Percentiles rank a stretch among this genome's conserved stretches.
Conservation (phyloP, 2,329 filamentous ascomycete species). For the Juglanconis oblonga region DNA sequence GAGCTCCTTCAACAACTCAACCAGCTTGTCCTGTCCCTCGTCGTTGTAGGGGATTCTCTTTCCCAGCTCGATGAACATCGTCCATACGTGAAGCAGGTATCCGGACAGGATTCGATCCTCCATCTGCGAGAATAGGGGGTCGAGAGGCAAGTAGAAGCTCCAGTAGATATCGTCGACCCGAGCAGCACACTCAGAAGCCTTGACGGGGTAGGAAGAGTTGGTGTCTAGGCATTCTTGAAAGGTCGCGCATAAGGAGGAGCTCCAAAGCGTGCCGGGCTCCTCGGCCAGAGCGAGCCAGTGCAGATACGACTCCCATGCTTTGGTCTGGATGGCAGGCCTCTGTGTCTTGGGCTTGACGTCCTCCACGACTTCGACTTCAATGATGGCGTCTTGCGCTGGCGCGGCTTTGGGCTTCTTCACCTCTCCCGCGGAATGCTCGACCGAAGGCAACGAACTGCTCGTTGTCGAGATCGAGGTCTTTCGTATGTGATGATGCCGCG, state of each 20-base stretch:
- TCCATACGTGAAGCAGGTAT: constrained; percentile 17
- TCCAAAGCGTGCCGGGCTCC: constrained; percentile 16
- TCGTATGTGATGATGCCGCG: constrained; percentile 12
- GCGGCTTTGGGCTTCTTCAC: background rate
- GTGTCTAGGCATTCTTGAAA: constrained; percentile 12
- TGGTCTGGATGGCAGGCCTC: constrained; percentile 2
- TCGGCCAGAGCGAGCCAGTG: constrained; percentile 17
- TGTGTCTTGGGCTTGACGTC: background rate
- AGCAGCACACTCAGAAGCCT: constrained; percentile 10
- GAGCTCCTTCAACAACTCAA: constrained; percentile 14
- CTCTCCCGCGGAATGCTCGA: background rate
- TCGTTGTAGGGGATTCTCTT: constrained; percentile 16
- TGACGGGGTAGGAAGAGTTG: background rate
- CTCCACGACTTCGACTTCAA: constrained; percentile 1
- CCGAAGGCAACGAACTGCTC: background rate
- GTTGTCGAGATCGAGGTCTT: constrained; percentile 14
- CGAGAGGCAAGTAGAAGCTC: constrained; percentile 18
- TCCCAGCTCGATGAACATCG: constrained; percentile 18
- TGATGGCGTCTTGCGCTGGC: constrained; percentile 9
- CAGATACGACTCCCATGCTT: constrained; percentile 16
- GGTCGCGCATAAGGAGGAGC: constrained; percentile 12
- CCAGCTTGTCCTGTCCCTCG: constrained; percentile 14
- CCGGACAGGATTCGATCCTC: constrained; percentile 17
- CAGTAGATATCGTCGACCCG: constrained; percentile 19
- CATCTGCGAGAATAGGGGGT: constrained; percentile 13